These are phyloP conservation scores for Suillus subaureus DNA, from an alignment of 768 basidiomycete genomes.

Conservation along the genomic window DNA sequence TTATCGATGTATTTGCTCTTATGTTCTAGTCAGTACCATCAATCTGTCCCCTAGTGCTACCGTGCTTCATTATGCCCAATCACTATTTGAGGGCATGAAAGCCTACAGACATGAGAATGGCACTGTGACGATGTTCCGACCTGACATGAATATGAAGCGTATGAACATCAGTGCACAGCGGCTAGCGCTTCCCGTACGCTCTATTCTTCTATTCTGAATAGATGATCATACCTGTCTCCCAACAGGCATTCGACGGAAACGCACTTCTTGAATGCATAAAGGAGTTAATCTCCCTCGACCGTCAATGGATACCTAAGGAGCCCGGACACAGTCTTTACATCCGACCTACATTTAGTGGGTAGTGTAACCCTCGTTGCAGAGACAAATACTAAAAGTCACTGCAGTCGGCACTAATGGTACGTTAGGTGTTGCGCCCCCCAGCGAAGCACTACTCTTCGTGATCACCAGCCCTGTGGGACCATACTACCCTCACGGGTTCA, in stretches of 20 bases:
- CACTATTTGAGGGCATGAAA: constrained; percentile 93
- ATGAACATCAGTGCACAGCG: constrained; percentile 87
- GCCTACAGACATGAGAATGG: constrained; percentile 80
- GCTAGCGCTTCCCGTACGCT: constrained; percentile 71
- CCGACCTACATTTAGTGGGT: constrained; percentile 71
- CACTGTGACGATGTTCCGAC: constrained; percentile 83
- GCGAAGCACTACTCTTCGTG: constrained; percentile 66
- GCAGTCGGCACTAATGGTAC: constrained; percentile 69
- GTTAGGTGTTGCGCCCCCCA: constrained; percentile 57
- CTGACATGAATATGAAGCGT: constrained; percentile 97
- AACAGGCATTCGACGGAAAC: constrained; percentile 75
- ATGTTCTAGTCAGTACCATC: constrained; percentile 22
- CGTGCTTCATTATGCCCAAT: constrained; percentile 92
- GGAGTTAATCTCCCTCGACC: constrained; percentile 80
- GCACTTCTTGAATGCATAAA: constrained; percentile 80
- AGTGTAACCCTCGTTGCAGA: background rate
- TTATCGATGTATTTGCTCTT: constrained; percentile 18
- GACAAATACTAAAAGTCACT: constrained; percentile 12
- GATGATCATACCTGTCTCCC: constrained; percentile 11
- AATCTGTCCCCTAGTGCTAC: constrained; percentile 44
- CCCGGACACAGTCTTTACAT: constrained; percentile 92
- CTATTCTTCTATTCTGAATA: background rate
- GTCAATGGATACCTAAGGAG: constrained; percentile 88
- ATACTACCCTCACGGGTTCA: constrained; percentile 86
- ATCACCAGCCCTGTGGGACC: constrained; percentile 71